Base-by-base conservation (phyloP, 129 eudicot genomes). In the Flaveria ramosissima region DNA sequence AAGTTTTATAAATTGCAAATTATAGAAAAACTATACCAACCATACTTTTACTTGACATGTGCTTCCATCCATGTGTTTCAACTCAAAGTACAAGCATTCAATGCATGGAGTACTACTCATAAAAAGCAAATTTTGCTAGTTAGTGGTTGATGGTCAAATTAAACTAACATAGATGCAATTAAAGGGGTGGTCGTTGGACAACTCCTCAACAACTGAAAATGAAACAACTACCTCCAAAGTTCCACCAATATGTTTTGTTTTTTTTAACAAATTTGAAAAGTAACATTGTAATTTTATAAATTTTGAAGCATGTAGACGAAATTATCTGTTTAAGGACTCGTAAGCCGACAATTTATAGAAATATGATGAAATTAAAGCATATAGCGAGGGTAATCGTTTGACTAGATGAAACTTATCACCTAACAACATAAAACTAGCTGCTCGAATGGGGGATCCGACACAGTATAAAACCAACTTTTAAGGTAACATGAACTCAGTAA, bases 171-270 rank as follows among this genome's bases (percentile, higher is more conserved):
- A 73, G 73, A 64, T 79, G 73, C 78, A 79, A 48, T 17, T 46
- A 53, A 47, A 68, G 66, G 77, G 73, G 59, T 53, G 77, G 78
- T 82, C 60, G 89, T 85, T 85, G 89, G 82, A 78, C 86, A 82
- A 82, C 84, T 79, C 67, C 73, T 71, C 59, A 53, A 68, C 81
- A 74, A 78, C 78, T 72, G 1, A 30, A 81, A 30, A 81, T 47
- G 72, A 69, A 68, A 53, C 63, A 47, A 78, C 46, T 64, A 66
- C 64, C 50, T 53, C 51, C 77, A 80, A 51, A 85, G 36, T 64
- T 63, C 50, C 42, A 63, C 80, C 77, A 76, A 82, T 20, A 73
- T 24, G 23, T 15, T 36, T 36, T 36, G 41, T 36, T 62, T 6
- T 23, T 15, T 27, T 59, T 12, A 21, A 45, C 15, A 75, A 45